A percentile compares a stretch with the other conserved stretches of the same genome.
Evolutionary conservation across 441 rosid genomes (phyloP).

Genomic region (Brassica balearica): DNA sequence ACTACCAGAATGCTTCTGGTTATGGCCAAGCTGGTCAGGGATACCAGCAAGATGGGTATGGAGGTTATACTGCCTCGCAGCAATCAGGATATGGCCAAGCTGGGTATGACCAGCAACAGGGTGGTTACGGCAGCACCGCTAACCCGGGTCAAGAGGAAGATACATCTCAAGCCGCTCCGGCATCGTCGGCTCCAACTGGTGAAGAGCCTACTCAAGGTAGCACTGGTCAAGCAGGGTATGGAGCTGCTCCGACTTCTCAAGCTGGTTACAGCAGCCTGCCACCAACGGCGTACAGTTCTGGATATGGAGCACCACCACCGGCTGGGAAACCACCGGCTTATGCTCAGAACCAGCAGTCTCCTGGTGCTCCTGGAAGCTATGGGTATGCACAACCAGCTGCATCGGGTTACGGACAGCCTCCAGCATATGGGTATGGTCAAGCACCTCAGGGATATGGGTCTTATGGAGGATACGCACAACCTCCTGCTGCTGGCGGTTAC

Average conservation of each 20-base stretch:
- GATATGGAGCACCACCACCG: slow-evolving; percentile 79
- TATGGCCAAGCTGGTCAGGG: slow-evolving; percentile 83
- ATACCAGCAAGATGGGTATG: slow-evolving; percentile 81
- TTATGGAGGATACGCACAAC: slow-evolving; percentile 45
- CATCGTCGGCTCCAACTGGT: slow-evolving; percentile 58
- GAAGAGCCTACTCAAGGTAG: slow-evolving; percentile 78
- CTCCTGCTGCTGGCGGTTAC: slow-evolving; percentile 57
- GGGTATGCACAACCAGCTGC: slow-evolving; percentile 66
- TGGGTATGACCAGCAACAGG: slow-evolving; percentile 83
- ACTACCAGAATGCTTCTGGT: slow-evolving; percentile 77
- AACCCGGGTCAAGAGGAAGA: slow-evolving; percentile 86
- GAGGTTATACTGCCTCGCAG: slow-evolving; percentile 67
- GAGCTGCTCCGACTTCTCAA: slow-evolving; percentile 78
- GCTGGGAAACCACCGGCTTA: slow-evolving; percentile 62
- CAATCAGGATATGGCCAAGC: slow-evolving; percentile 89
- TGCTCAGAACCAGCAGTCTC: slow-evolving; percentile 88
- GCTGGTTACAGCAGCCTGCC: slow-evolving; percentile 70
- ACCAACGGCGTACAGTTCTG: slow-evolving; percentile 66
- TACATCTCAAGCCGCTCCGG: slow-evolving; percentile 59
- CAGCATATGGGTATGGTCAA: slow-evolving; percentile 70
- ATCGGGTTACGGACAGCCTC: slow-evolving; percentile 59
- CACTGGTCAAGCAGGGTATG: slow-evolving; percentile 66
- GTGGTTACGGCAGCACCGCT: slow-evolving; percentile 61
- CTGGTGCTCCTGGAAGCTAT: slow-evolving; percentile 78
- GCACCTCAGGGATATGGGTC: slow-evolving; percentile 59